Evolutionary conservation across 768 basidiomycete genomes (phyloP).

Genomic region (Mycena leptocephala): DNA sequence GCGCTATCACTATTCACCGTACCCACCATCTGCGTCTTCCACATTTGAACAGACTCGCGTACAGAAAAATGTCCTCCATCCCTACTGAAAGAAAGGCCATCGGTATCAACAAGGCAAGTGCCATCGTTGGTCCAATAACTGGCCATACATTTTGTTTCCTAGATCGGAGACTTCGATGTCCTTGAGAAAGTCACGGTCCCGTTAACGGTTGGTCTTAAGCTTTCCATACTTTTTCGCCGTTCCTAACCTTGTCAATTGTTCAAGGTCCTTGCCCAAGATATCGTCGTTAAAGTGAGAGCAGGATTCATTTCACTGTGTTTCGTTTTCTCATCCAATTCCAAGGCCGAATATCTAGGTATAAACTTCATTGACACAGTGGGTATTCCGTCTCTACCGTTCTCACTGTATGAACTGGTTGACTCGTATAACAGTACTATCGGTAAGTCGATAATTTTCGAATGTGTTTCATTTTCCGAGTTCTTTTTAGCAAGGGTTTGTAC

Average conservation of each 20-base stretch:
- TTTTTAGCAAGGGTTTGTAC: constrained; percentile 75
- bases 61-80: constrained; percentile 30
- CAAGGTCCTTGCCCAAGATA: constrained; percentile 59
- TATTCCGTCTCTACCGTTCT: background rate
- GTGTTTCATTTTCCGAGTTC: background rate
- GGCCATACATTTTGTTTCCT: background rate
- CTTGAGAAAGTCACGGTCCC: constrained; percentile 51
- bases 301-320: background rate
- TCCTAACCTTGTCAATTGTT: constrained; percentile 52
- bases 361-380: constrained; percentile 70
- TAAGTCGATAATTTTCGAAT: constrained; percentile 43
- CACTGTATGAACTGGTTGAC: background rate
- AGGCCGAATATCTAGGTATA: constrained; percentile 83
- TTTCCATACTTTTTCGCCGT: background rate
- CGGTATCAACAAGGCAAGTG: constrained; percentile 24
- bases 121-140: constrained; percentile 51
- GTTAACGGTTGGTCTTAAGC: background rate
- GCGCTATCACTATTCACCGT: constrained; percentile 15
- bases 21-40: constrained; percentile 12
- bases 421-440: constrained; percentile 79
- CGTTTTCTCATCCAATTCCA: background rate
- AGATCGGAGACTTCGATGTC: constrained; percentile 75
- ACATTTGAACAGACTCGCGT: background rate
- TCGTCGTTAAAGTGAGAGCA: constrained; percentile 62
- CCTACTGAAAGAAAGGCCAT: constrained; percentile 25